Conservation (phyloP, 2,329 filamentous ascomycete species). For the Xylariaceae sp. region DNA sequence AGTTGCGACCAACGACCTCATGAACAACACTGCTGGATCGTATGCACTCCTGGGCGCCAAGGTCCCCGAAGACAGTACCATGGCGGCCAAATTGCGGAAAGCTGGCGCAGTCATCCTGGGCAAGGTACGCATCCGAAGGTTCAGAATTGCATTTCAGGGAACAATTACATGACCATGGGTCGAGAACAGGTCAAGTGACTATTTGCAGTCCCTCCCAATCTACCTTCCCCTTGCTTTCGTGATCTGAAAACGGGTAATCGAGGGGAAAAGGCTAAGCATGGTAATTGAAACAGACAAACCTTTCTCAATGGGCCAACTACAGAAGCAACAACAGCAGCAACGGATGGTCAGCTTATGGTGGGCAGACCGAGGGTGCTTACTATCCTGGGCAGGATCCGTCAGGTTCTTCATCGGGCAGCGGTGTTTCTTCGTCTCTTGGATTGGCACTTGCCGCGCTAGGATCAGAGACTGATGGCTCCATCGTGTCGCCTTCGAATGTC, state of each 20-base stretch:
- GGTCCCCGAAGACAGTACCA: constrained; percentile 51
- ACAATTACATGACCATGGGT: too few relatives aligned
- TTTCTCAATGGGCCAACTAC: constrained; percentile 63
- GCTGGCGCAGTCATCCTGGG: constrained; percentile 62
- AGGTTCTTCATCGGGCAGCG: constrained; percentile 60
- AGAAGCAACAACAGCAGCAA: constrained; percentile 52
- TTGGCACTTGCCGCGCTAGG: constrained; percentile 55
- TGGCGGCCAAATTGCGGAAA: constrained; percentile 55
- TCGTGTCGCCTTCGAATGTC: constrained; percentile 46
- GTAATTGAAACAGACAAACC: constrained; percentile 28
- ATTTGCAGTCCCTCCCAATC: too few relatives aligned
- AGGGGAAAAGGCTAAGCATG: neutral
- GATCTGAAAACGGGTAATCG: too few relatives aligned
- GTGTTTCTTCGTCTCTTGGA: constrained; percentile 54
- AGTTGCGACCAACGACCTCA: constrained; percentile 54
- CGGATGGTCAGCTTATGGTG: constrained; percentile 62
- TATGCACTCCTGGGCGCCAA: constrained; percentile 57
- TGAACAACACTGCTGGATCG: constrained; percentile 62
- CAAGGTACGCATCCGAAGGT: constrained; percentile 38
- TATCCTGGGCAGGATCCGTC: constrained; percentile 57
- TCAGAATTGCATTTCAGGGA: too few relatives aligned
- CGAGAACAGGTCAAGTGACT: too few relatives aligned
- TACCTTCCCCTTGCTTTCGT: too few relatives aligned
- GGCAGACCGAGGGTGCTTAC: constrained; percentile 59
- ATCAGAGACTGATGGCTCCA: constrained; percentile 60